phyloP scores from a whole-genome alignment of 345 rosid species.

The Pugionium cornutum region DNA sequence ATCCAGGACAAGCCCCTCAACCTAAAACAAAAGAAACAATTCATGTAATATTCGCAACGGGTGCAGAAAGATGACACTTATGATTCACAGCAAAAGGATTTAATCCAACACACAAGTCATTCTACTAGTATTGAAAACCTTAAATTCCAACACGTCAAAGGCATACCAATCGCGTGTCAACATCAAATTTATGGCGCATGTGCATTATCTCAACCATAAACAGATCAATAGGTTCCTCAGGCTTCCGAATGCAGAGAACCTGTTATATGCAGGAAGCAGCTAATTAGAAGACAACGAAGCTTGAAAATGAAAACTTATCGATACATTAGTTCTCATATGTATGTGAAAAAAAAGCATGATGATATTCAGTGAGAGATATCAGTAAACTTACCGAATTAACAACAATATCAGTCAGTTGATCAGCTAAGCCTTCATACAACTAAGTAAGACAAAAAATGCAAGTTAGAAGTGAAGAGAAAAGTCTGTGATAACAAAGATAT shows the following conservation, averaged over 20 bases:
- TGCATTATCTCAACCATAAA: constrained; percentile 60
- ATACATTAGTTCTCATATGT: not conserved
- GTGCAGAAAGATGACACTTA: not conserved
- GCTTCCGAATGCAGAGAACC: constrained; percentile 89
- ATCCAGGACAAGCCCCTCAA: constrained; percentile 83
- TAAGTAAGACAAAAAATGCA: constrained; percentile 33
- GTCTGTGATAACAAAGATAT: constrained; percentile 18
- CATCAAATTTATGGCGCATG: no score
- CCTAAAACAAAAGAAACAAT: constrained; percentile 44
- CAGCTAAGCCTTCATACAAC: constrained; percentile 90
- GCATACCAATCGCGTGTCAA: constrained; percentile 83
- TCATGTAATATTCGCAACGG: not conserved
- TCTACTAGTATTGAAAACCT: not conserved
- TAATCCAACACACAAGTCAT: not conserved
- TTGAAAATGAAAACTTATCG: constrained; percentile 20
- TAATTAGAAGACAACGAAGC: constrained; percentile 3
- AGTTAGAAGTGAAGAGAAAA: constrained; percentile 11
- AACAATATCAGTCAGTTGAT: constrained; percentile 88
- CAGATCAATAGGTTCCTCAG: constrained; percentile 86
- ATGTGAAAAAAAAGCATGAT: not conserved
- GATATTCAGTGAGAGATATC: not conserved
- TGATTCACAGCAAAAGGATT: not conserved
- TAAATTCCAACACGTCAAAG: not conserved
- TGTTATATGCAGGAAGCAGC: constrained; percentile 38
- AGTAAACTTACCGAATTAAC: constrained; percentile 67